Percentiles rank a stretch among this genome's conserved stretches.
These are phyloP conservation scores for Backusella psychrophila DNA, from an alignment of 192 early-diverging fungal species.

Conservation along the genomic window DNA sequence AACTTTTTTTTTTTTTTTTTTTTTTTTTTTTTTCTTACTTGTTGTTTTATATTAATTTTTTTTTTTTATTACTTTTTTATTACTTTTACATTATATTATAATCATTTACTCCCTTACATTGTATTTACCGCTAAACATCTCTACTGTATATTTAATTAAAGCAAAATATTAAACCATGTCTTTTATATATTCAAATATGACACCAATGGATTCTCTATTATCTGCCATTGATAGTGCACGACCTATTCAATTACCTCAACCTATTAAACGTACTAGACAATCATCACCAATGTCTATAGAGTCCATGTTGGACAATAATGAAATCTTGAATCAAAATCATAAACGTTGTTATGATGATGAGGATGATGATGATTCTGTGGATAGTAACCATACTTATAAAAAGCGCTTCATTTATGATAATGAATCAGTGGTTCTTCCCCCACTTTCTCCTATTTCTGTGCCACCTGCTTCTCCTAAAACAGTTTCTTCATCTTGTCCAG, in stretches of 20 bases:
- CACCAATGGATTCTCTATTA: constrained; percentile 34
- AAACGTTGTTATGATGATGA: neutral
- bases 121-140: neutral
- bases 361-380: neutral
- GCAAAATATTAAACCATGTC: constrained; percentile 3
- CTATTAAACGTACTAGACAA: neutral
- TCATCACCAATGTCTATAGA: constrained; percentile 34
- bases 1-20: too few species aligned
- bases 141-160: neutral
- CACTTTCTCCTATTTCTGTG: neutral
- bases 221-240: constrained; percentile 29
- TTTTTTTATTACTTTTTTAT: neutral
- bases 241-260: constrained; percentile 20
- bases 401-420: neutral
- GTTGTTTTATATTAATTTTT: too few species aligned
- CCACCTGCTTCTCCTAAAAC: neutral
- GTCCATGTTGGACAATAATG: constrained; percentile 17
- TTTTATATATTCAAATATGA: constrained; percentile 13
- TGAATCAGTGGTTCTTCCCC: neutral
- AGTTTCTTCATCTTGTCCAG: constrained; percentile 1
- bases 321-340: neutral
- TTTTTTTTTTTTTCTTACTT: too few species aligned
- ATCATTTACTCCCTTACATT: neutral
- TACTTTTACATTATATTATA: neutral
- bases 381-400: neutral